Percentiles rank a stretch among this genome's conserved stretches.
These are phyloP conservation scores for Pseudogymnoascus sp. DNA, from an alignment of 2,329 filamentous ascomycete genomes.

Conservation along the genomic window DNA sequence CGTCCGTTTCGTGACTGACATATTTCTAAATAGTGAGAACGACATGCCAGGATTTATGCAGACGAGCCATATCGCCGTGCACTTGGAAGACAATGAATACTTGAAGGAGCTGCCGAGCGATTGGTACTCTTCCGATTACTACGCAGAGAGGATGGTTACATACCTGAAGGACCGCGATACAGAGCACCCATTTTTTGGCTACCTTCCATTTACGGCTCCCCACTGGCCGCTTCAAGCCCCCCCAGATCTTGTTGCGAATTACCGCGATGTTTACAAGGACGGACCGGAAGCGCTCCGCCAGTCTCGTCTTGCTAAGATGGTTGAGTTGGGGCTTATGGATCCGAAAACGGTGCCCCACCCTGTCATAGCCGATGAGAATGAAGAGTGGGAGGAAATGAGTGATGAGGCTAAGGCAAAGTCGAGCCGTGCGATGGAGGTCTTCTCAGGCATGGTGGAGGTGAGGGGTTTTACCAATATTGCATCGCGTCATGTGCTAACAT, in stretches of 20 bases:
- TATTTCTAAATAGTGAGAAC: background rate
- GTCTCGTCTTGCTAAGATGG: constrained; percentile 36
- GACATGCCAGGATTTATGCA: constrained; percentile 29
- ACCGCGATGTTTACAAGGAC: constrained; percentile 41
- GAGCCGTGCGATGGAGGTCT: constrained; percentile 39
- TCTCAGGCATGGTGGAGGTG: constrained; percentile 39
- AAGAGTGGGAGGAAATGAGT: constrained; percentile 32
- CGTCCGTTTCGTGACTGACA: background rate
- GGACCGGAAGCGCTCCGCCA: constrained; percentile 40
- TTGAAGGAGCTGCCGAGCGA: constrained; percentile 31
- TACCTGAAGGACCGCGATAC: constrained; percentile 40
- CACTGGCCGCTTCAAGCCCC: constrained; percentile 57
- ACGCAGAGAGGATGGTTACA: constrained; percentile 42
- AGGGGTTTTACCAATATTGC: constrained; percentile 26
- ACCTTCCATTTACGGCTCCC: constrained; percentile 53
- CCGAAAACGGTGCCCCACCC: constrained; percentile 35
- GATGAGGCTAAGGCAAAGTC: constrained; percentile 33
- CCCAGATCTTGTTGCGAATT: constrained; percentile 37
- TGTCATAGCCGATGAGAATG: constrained; percentile 26
- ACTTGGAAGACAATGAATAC: constrained; percentile 6
- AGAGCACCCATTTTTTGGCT: constrained; percentile 47
- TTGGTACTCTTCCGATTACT: constrained; percentile 47
- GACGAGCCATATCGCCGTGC: constrained; percentile 31
- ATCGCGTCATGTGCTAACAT: background rate
- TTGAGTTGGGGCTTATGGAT: constrained; percentile 36